Evolutionary conservation across 768 basidiomycete species (phyloP), one percentile per base, ranked within the genome.

Genomic region (Amanita pseudoporphyria): DNA sequence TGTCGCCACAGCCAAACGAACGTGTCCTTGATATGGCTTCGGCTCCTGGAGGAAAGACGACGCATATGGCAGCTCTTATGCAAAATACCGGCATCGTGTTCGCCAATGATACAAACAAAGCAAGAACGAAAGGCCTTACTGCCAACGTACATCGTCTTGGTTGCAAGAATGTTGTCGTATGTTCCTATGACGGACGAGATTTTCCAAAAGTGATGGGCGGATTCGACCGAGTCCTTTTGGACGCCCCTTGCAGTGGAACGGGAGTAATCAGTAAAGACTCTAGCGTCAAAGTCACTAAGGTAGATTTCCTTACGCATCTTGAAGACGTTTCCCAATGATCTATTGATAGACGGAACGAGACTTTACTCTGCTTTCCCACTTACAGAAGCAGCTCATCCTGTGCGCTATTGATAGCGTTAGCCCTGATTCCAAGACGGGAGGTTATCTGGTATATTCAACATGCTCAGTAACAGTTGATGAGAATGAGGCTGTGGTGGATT

Each of bases 161-260:
- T 3, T 99, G 96, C 73, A 95, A 92, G 69, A 99, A 98, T 62
- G 95, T 98, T 44, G 83, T 96, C 9, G 81, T 98, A 39, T 98
- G 94, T 64, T 94, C 91, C 38, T 93, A 98, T 59, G 96, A 99
- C 59, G 96, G 95, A 6, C 74, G 96, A 49, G 89, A 98, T 65
- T 99, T 98, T 67, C 96, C 96, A 13, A 96, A 92, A 65, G 93
- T 99, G 42, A 94, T 99, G 76, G 96, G 95, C 18, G 96, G 96
- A 5, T 99, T 99, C 59, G 95, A 99, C 60, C 76, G 96, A n/a
- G 93, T 98, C 37, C 69, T 99, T 46, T 68, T 99, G 39, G 96
- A 99, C 67, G 95, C 96, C 31, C 96, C 96, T 22, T 99, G 96
- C 66, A 91, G 88, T 58, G 96, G 96, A 28, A 98, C 96, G 2